Evolutionary conservation across 495 filamentous ascomycete species (phyloP).

Genomic region (Cercophora scortea): DNA sequence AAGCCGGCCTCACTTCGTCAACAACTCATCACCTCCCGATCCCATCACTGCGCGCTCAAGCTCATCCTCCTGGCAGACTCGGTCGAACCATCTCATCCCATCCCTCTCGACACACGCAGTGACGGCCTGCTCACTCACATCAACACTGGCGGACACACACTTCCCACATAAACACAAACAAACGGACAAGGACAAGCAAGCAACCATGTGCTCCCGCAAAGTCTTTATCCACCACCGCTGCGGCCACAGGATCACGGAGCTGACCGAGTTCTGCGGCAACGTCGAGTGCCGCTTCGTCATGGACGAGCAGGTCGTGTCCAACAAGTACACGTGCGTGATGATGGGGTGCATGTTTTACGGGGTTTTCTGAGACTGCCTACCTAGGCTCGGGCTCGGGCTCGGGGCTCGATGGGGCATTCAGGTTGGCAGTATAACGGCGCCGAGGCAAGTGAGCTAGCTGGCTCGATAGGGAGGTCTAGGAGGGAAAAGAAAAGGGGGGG

Average conservation of each 20-base stretch:
- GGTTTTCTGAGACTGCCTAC: conserved; percentile 5
- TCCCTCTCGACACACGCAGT: too few species aligned
- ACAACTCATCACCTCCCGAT: too few species aligned
- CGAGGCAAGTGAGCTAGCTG: too few species aligned
- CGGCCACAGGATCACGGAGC: conserved; percentile 19
- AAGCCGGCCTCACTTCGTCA: too few species aligned
- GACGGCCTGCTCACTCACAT: too few species aligned
- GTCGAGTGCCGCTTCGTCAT: conserved; percentile 5
- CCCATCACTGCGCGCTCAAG: too few species aligned
- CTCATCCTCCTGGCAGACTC: too few species aligned
- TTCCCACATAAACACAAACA: not conserved
- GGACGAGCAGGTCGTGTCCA: conserved; percentile 10
- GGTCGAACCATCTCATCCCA: too few species aligned
- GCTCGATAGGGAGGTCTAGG: too few species aligned
- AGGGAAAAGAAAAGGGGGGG: too few species aligned
- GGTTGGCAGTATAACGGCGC: too few species aligned
- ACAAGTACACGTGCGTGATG: conserved; percentile 17
- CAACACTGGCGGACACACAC: not conserved
- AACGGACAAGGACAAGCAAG: not conserved
- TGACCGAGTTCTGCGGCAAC: conserved; percentile 12
- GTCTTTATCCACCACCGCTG: conserved; percentile 23
- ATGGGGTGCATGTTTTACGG: conserved; percentile 13
- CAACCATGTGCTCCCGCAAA: conserved; percentile 17
- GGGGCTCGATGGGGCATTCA: not conserved
- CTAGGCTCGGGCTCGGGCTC: not conserved